Evolutionary conservation across 1,284 basidiomycete genomes (phyloP), one percentile per base, ranked within the genome.

Genomic region (Moesziomyces sp.): DNA sequence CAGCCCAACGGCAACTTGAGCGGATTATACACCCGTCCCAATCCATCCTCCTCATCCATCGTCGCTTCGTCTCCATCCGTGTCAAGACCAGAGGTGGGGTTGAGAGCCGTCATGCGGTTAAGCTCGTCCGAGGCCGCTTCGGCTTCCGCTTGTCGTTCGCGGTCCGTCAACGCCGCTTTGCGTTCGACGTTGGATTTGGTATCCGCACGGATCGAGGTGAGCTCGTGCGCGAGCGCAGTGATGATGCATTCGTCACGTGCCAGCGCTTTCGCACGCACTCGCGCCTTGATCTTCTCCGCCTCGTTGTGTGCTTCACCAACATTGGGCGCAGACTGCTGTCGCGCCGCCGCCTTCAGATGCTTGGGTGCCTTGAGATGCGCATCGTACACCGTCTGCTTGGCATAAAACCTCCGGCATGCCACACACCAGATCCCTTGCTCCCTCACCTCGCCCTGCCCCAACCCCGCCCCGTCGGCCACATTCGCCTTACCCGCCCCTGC

Each of bases 371-470:
- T 93, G 50, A 99, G 86, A 84, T 99, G 97, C 5, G 94, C 95
- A 79, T 97, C 93, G 85, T 95, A 99, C 5, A 99, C 97, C 0
- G 96, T 97, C 85, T 97, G 93, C 85, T 98, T 99, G 14, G 95
- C 90, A 85, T 98, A 99, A 68, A 88, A 87, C 82, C 95, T 94
- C 84, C 94, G 92, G 83, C 94, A 99, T 56, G 94, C 93, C 49
- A 91, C 87, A 87, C 97, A 99, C 96, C 96, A 99, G 60, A 98
- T 93, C 1, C 93, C 93, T 26, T 87, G 86, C 10, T 60, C 69
- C 13, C 57, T 47, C 38, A 44, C 53, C 11, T 42, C 42, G 7
- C 13, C 24, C 23, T 26, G 35, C 54, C 7, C 42, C 35, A 2
- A 47, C 38, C 38, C 38, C 16, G 38, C 16, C 6, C n/a, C 46